Conservation (phyloP, 202 grass and related monocot species). For the Schoenoplectus tabernaemontani region DNA sequence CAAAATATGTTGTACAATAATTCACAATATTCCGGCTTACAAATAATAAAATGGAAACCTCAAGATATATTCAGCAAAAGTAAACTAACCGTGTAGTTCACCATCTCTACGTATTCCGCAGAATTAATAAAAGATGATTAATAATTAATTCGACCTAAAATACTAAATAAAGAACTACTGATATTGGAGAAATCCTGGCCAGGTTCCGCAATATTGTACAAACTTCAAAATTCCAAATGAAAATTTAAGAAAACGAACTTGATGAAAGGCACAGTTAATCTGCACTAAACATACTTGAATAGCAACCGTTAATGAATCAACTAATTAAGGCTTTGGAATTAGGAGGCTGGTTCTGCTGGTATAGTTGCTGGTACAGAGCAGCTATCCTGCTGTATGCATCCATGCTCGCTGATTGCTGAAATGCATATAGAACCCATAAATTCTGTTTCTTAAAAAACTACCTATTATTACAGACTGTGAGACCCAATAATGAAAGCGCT, state of each 20-base stretch:
- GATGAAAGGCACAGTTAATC: not conserved
- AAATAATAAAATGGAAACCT: not conserved
- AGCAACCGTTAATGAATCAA: not conserved
- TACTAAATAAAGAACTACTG: not conserved
- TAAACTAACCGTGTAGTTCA: not conserved
- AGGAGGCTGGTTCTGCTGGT: slow-evolving; percentile 31
- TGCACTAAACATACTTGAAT: not conserved
- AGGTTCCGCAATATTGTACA: not conserved
- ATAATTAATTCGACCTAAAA: not conserved
- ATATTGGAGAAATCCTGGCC: not conserved
- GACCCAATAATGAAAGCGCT: too few relatives aligned
- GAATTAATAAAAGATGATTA: not conserved
- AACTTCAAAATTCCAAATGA: not conserved
- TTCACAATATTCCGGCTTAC: not conserved
- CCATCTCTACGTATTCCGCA: not conserved
- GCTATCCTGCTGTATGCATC: slow-evolving; percentile 72
- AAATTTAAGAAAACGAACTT: not conserved
- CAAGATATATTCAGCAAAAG: not conserved
- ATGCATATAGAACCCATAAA: not conserved
- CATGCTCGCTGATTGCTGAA: slow-evolving; percentile 39
- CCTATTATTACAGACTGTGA: too few relatives aligned
- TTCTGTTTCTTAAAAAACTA: not conserved
- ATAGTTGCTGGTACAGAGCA: slow-evolving; percentile 46
- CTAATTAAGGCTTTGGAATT: slow-evolving; percentile 36
- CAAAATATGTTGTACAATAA: not conserved